Conservation (phyloP, 306 rosid genomes). For the Inga oerstediana region DNA sequence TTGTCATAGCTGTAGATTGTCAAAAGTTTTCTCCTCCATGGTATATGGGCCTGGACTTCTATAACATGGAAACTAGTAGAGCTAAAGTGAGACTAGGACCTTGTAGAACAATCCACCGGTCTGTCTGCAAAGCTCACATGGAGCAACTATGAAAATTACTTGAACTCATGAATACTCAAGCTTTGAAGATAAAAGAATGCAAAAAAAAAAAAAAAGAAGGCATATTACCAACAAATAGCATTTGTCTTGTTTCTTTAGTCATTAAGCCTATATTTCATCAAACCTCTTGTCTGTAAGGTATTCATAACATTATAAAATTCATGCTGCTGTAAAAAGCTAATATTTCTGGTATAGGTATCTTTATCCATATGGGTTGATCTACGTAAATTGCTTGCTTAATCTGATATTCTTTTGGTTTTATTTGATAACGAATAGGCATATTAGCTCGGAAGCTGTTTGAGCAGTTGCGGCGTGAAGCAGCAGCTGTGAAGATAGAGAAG, state of each 20-base stretch:
- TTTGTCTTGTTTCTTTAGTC: slow-evolving; percentile 5
- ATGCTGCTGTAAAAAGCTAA: background rate
- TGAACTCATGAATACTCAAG: background rate
- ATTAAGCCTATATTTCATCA: slow-evolving; percentile 15
- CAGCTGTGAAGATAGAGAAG: slow-evolving; percentile 91
- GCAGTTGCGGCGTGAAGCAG: slow-evolving; percentile 83
- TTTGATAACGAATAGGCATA: slow-evolving; percentile 60
- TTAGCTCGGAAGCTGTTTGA: slow-evolving; percentile 81
- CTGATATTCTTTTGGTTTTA: slow-evolving; percentile 29
- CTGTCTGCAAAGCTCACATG: background rate
- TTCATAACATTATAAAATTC: slow-evolving; percentile 32
- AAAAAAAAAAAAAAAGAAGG: background rate
- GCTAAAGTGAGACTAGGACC: slow-evolving; percentile 19
- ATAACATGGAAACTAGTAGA: slow-evolving; percentile 14
- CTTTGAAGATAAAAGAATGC: background rate
- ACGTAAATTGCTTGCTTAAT: slow-evolving; percentile 32
- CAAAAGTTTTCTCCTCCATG: slow-evolving; percentile 4
- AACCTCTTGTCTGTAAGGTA: slow-evolving; percentile 11
- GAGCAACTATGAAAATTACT: slow-evolving; percentile 13
- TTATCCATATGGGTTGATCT: slow-evolving; percentile 18
- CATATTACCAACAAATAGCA: background rate
- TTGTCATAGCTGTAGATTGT: slow-evolving; percentile 1
- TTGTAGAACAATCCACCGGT: slow-evolving; percentile 9
- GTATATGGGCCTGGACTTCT: background rate
- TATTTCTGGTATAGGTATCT: slow-evolving; percentile 1